phyloP scores from a whole-genome alignment of 2,329 filamentous ascomycete genomes.

The Phaeoacremonium minimum region DNA sequence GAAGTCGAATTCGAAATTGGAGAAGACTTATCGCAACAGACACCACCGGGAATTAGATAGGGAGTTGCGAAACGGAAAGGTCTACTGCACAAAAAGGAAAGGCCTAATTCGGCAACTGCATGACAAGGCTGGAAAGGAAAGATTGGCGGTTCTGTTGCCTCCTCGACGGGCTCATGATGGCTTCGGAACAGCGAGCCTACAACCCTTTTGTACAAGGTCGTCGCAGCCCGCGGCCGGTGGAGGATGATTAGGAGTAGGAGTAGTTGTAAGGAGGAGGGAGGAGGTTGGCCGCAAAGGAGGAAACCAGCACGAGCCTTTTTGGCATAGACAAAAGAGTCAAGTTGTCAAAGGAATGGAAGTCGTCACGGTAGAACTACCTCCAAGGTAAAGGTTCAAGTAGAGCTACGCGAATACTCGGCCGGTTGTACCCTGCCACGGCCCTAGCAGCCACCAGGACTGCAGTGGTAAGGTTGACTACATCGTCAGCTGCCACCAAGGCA shows the following conservation, averaged over 20 bases:
- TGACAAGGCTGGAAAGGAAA: neutral
- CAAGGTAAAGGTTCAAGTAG: no score
- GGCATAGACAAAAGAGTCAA: no score
- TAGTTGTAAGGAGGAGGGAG: no score
- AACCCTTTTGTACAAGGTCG: neutral
- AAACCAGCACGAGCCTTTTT: no score
- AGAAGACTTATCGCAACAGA: no score
- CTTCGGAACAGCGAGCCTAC: neutral
- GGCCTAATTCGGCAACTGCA: neutral
- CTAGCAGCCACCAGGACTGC: neutral
- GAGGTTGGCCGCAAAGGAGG: no score
- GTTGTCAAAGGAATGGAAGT: no score
- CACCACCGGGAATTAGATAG: no score
- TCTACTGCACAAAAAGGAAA: neutral
- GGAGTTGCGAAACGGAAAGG: neutral
- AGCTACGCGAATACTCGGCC: neutral
- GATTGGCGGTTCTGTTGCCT: neutral
- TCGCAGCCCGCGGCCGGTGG: no score
- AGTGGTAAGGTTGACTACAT: conserved; percentile 4
- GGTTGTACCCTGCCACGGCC: neutral
- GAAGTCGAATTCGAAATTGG: no score
- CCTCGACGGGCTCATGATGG: neutral
- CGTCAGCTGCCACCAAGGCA: neutral
- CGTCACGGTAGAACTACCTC: neutral
- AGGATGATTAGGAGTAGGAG: no score